Conservation (phyloP, 805 yeast species). For the Suhomyces canberraensis region DNA sequence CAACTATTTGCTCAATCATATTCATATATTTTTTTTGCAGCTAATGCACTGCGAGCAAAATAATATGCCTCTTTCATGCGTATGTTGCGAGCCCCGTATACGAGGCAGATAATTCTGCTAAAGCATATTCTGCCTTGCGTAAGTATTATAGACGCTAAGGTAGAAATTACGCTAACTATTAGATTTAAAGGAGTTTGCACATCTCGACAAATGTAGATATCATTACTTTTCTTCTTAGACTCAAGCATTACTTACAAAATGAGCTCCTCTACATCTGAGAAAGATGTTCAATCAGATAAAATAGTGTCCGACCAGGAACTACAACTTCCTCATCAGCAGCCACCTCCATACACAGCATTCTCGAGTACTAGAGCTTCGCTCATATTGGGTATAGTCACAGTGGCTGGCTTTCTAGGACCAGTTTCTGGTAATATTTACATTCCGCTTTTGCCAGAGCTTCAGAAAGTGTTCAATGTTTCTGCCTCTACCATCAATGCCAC, state of each 20-base stretch:
- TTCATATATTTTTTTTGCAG: background rate
- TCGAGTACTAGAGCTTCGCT: conserved; percentile 25
- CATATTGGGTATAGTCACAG: conserved; percentile 40
- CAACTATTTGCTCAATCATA: background rate
- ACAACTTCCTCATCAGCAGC: background rate
- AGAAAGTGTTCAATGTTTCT: conserved; percentile 38
- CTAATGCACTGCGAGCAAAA: background rate
- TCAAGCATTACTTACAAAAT: too few species aligned
- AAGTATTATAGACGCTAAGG: too few species aligned
- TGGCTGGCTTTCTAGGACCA: conserved; percentile 55
- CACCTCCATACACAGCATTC: conserved; percentile 29
- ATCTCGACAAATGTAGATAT: too few species aligned
- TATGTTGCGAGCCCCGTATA: background rate
- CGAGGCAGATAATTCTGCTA: background rate
- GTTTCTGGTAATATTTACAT: conserved; percentile 56
- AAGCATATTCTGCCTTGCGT: too few species aligned
- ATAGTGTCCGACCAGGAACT: background rate
- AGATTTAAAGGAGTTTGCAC: too few species aligned
- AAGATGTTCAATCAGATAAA: background rate
- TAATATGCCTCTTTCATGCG: background rate
- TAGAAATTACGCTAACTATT: too few species aligned
- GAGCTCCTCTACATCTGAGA: background rate
- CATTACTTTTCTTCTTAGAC: too few species aligned
- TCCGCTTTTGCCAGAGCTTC: conserved; percentile 48
- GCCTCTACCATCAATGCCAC: conserved; percentile 50